A percentile compares a stretch with the other conserved stretches of the same genome.
phyloP scores from a whole-genome alignment of 495 filamentous ascomycete genomes.

The Penicillium ucsense region DNA sequence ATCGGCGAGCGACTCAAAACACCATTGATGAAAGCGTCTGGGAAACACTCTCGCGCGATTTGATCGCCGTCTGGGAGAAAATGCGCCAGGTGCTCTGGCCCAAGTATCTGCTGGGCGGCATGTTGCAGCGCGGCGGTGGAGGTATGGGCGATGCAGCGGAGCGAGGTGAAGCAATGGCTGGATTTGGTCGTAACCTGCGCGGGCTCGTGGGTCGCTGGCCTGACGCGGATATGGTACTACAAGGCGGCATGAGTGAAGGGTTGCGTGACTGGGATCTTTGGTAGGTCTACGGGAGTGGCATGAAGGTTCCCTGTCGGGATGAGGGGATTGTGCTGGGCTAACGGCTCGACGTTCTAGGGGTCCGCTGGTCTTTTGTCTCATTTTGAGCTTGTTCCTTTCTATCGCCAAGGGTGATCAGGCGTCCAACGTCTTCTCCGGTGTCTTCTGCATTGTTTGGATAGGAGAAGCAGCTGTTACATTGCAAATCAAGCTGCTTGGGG shows the following conservation, averaged over 20 bases:
- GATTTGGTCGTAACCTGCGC: slow-evolving; percentile 55
- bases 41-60: slow-evolving; percentile 85
- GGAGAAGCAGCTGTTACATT: slow-evolving; percentile 95
- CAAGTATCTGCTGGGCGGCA: slow-evolving; percentile 77
- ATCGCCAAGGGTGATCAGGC: slow-evolving; percentile 68
- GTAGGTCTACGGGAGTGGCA: slow-evolving; percentile 28
- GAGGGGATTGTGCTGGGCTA: neutral
- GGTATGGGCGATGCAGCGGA: slow-evolving; percentile 58
- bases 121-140: slow-evolving; percentile 54
- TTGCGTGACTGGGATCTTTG: slow-evolving; percentile 96
- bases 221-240: slow-evolving; percentile 58
- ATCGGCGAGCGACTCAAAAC: slow-evolving; percentile 83
- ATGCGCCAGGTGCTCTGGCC: slow-evolving; percentile 97
- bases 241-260: slow-evolving; percentile 77
- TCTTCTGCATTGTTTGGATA: slow-evolving; percentile 94
- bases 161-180: slow-evolving; percentile 49
- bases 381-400: slow-evolving; percentile 78
- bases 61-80: slow-evolving; percentile 92
- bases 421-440: slow-evolving; percentile 83
- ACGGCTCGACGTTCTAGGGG: slow-evolving; percentile 43
- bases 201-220: slow-evolving; percentile 58
- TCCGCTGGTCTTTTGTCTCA: slow-evolving; percentile 82
- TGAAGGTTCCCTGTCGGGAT: too few species aligned
- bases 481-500: slow-evolving; percentile 94
- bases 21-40: slow-evolving; percentile 97